Evolutionary conservation across 208 protist species (phyloP).

Genomic region (Leishmania mexicana): DNA sequence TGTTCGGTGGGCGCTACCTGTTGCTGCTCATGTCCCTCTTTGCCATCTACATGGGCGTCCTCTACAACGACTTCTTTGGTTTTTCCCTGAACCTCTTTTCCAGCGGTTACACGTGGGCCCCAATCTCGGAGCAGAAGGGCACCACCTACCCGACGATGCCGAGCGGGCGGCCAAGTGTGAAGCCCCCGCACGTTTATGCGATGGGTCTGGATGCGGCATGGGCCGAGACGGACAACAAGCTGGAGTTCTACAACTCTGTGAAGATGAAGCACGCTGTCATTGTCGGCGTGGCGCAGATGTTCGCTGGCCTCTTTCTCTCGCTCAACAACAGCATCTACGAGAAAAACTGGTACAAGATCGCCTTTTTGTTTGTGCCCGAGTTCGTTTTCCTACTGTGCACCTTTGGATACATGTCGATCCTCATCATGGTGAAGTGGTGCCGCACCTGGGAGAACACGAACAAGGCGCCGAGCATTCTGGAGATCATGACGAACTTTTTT

Average conservation of each 20-base stretch:
- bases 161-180: slow-evolving; percentile 46
- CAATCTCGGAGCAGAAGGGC: slow-evolving; percentile 28
- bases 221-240: slow-evolving; percentile 95
- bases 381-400: slow-evolving; percentile 95
- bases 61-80: slow-evolving; percentile 98
- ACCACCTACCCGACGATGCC: slow-evolving; percentile 40
- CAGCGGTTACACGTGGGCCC: slow-evolving; percentile 68
- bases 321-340: slow-evolving; percentile 94
- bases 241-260: slow-evolving; percentile 98
- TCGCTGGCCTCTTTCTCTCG: slow-evolving; percentile 93
- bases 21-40: slow-evolving; percentile 97
- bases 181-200: slow-evolving; percentile 53
- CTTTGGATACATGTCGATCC: slow-evolving; percentile 97
- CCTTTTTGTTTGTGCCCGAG: slow-evolving; percentile 96
- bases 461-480: slow-evolving; percentile 84
- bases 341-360: slow-evolving; percentile 80
- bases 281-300: slow-evolving; percentile 97
- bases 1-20: slow-evolving; percentile 94
- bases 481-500: slow-evolving; percentile 95
- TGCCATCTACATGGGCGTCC: slow-evolving; percentile 96
- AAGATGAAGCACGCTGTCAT: slow-evolving; percentile 99
- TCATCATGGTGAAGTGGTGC: slow-evolving; percentile 98
- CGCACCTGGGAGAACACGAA: slow-evolving; percentile 88
- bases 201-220: slow-evolving; percentile 91
- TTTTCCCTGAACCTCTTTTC: slow-evolving; percentile 89